A percentile compares a stretch with the other conserved stretches of the same genome.
These are phyloP conservation scores for Candida nitratophila DNA, from an alignment of 805 yeast genomes.

Conservation along the genomic window DNA sequence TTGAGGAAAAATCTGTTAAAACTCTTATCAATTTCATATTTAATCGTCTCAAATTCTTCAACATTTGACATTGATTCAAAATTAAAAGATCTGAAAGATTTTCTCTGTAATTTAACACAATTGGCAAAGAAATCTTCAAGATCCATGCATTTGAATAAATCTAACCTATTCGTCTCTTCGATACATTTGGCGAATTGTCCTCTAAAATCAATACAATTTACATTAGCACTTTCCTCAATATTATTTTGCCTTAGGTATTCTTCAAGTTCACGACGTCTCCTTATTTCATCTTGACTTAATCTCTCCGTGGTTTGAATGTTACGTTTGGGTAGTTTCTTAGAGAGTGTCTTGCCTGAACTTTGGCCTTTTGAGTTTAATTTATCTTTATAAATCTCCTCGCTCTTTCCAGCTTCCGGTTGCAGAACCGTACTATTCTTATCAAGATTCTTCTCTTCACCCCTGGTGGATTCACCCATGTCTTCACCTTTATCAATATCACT, in stretches of 20 bases:
- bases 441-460: no score
- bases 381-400: no score
- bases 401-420: no score
- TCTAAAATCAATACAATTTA: constrained; percentile 29
- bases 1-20: constrained; percentile 21
- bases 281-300: constrained; percentile 9
- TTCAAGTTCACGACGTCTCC: constrained; percentile 13
- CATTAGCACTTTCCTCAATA: constrained; percentile 19
- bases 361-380: no score
- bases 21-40: constrained; percentile 19
- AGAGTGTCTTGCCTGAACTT: no score
- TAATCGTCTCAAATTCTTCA: constrained; percentile 22
- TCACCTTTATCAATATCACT: neutral
- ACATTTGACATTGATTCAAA: constrained; percentile 20
- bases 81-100: constrained; percentile 25
- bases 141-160: constrained; percentile 3
- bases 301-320: constrained; percentile 4
- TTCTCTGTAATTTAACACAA: constrained; percentile 24
- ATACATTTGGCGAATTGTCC: constrained; percentile 19
- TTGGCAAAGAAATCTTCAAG: neutral
- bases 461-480: no score
- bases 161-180: constrained; percentile 8
- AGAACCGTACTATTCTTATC: no score
- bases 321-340: no score
- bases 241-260: constrained; percentile 22